Base-by-base conservation (phyloP, 2,329 filamentous ascomycete genomes). In the Sporothrix globosa region DNA sequence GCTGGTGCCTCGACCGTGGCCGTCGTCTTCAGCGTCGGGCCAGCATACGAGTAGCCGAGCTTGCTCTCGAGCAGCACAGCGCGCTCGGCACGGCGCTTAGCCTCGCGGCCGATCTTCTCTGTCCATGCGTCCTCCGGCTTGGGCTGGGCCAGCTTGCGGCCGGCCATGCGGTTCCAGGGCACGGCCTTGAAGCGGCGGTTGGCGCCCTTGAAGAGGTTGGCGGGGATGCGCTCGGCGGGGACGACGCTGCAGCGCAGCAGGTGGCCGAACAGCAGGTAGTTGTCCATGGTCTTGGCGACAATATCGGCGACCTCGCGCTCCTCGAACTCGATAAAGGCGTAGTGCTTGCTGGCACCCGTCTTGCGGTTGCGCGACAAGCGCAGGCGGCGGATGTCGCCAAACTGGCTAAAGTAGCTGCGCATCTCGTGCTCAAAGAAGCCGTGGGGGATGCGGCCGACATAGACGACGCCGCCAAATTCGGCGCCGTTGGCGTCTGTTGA, bases 361-460 rank as follows among this genome's bases (percentile, higher is more conserved):
- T 91, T 91, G 81, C 92, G 93, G 85, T 97, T 98, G 76, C 96
- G 91, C 39, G 93, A 96, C 58, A 99, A 86, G 73, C 95, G 90
- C 70, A 97, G 85, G 70, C 82, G 89, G 68, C 84, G 87, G 76
- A 99, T 93, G 17, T 88, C 84, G 75, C 96, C 96, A 75, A 99
- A 99, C 80, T 99, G 96, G 69, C 89, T 87, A 78, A 98, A 97
- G 84, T 98, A 99, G 74, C 90, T 89, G 76, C 88, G 89, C 91
- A 99, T 96, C 82, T 98, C 91, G 77, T 93, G 88, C 83, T 99
- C 96, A 85, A 95, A 98, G 88, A 99, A 99, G 82, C 96, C 92
- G 74, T 81, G 79, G 72, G 76, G 78, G 41, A 78, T 77, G 34
- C 93, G 92, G 78, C 92, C 93, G 76, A 99, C 86, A 82, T 97